Evolutionary conservation across 805 yeast genomes (phyloP).

Genomic region (Schwanniomyces vanrijiae): DNA sequence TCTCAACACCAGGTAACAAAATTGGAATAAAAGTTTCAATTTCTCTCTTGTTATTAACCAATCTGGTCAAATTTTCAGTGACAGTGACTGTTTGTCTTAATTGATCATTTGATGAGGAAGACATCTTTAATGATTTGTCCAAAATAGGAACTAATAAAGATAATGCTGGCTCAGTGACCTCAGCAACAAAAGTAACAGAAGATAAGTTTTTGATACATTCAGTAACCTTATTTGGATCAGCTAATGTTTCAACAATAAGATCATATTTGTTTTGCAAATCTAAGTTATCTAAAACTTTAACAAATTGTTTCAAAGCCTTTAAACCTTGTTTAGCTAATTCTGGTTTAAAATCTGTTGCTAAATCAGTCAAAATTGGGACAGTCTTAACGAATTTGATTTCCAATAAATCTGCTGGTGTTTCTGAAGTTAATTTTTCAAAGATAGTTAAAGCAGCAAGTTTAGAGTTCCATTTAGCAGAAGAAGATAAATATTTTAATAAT

Average conservation of each 20-base stretch:
- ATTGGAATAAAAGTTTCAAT: conserved; percentile 85
- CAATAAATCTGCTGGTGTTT: conserved; percentile 80
- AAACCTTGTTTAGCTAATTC: conserved; percentile 88
- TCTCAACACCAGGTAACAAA: conserved; percentile 87
- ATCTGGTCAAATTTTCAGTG: conserved; percentile 90
- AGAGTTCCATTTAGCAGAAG: conserved; percentile 92
- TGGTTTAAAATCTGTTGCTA: conserved; percentile 94
- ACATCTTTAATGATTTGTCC: conserved; percentile 81
- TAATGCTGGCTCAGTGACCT: conserved; percentile 94
- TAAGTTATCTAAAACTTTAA: conserved; percentile 84
- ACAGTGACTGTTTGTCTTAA: conserved; percentile 95
- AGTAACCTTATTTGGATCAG: conserved; percentile 86
- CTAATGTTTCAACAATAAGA: conserved; percentile 79
- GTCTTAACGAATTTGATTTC: conserved; percentile 77
- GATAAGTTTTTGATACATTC: conserved; percentile 85
- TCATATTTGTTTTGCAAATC: conserved; percentile 87
- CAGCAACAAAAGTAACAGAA: conserved; percentile 95
- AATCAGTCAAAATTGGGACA: conserved; percentile 83
- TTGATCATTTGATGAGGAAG: conserved; percentile 92
- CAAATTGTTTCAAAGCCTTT: conserved; percentile 66
- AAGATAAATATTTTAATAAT: conserved; percentile 61
- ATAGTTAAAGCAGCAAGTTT: conserved; percentile 76
- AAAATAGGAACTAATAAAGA: conserved; percentile 89
- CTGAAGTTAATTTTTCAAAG: conserved; percentile 72
- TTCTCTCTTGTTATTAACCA: conserved; percentile 91